Conservation (phyloP, 176 grass and related monocot species). For the Eragrostis nindensis region DNA sequence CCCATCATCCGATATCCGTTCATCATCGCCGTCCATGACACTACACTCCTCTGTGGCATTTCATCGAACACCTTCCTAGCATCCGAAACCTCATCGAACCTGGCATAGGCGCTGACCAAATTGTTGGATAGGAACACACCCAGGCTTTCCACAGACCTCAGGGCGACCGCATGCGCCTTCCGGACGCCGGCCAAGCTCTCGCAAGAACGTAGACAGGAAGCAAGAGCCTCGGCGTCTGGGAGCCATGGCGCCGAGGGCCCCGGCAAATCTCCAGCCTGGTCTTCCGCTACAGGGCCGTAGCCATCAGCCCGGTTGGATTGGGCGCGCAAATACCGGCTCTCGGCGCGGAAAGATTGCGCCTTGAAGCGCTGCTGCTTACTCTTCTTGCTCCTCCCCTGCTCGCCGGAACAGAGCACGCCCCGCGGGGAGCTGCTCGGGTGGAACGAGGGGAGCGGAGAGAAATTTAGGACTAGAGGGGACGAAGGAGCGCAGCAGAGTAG, state of each 20-base stretch:
- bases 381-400: slow-evolving; percentile 33
- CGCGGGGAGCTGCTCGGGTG: slow-evolving; percentile 16
- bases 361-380: slow-evolving; percentile 22
- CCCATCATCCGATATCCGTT: slow-evolving; percentile 57
- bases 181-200: slow-evolving; percentile 43
- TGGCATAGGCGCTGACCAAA: slow-evolving; percentile 61
- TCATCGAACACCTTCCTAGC: slow-evolving; percentile 76
- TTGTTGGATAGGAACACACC: slow-evolving; percentile 63
- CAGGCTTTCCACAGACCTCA: slow-evolving; percentile 45
- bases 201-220: slow-evolving; percentile 53
- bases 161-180: slow-evolving; percentile 49
- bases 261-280: slow-evolving; percentile 16
- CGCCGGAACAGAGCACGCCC: not conserved
- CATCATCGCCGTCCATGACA: slow-evolving; percentile 83
- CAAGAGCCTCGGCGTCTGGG: slow-evolving; percentile 44
- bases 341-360: slow-evolving; percentile 22
- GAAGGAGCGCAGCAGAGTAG: slow-evolving; percentile 50
- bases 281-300: slow-evolving; percentile 21
- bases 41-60: slow-evolving; percentile 60
- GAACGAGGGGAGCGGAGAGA: slow-evolving; percentile 21
- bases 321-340: not conserved
- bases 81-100: slow-evolving; percentile 41
- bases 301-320: not conserved
- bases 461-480: slow-evolving; percentile 35
- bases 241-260: not conserved